Evolutionary conservation across 139 green algal genomes (phyloP).

Genomic region (Volvox reticuliferus): DNA sequence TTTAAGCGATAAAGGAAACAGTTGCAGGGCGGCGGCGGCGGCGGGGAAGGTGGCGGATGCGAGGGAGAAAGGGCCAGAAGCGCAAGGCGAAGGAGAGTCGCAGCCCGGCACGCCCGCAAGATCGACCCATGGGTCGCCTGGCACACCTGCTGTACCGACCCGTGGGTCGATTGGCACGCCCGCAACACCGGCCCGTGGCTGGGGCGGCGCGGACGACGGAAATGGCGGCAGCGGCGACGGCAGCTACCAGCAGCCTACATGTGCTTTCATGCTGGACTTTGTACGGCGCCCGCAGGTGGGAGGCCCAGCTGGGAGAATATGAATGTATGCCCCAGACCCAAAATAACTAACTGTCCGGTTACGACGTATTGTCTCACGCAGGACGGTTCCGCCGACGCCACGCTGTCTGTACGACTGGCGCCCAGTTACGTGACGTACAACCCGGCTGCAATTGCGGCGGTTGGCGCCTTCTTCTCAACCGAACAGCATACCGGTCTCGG

Average conservation of each 20-base stretch:
- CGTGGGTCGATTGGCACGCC: background rate
- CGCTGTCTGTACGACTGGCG: conserved; percentile 70
- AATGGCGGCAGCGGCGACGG: background rate
- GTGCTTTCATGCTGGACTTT: conserved; percentile 64
- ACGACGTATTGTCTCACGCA: conserved; percentile 53
- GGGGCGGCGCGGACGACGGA: background rate
- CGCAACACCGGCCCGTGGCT: too few species aligned
- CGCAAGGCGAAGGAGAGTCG: too few species aligned
- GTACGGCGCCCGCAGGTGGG: conserved; percentile 57
- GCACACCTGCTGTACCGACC: background rate
- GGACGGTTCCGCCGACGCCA: conserved; percentile 80
- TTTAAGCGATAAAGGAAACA: too few species aligned
- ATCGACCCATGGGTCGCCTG: conserved; percentile 11
- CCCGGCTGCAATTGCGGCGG: conserved; percentile 64
- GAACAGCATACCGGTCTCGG: background rate
- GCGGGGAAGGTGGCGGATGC: too few species aligned
- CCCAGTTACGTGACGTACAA: conserved; percentile 89
- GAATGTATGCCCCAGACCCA: too few species aligned
- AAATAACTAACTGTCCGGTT: too few species aligned
- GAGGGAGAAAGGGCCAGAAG: too few species aligned
- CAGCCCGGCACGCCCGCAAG: too few species aligned
- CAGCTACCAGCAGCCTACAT: background rate
- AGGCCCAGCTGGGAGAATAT: too few species aligned
- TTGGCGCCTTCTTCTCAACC: conserved; percentile 85
- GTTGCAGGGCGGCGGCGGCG: too few species aligned